phyloP scores from a whole-genome alignment of 2,329 filamentous ascomycete genomes.

The Calcarisporium arbuscula region DNA sequence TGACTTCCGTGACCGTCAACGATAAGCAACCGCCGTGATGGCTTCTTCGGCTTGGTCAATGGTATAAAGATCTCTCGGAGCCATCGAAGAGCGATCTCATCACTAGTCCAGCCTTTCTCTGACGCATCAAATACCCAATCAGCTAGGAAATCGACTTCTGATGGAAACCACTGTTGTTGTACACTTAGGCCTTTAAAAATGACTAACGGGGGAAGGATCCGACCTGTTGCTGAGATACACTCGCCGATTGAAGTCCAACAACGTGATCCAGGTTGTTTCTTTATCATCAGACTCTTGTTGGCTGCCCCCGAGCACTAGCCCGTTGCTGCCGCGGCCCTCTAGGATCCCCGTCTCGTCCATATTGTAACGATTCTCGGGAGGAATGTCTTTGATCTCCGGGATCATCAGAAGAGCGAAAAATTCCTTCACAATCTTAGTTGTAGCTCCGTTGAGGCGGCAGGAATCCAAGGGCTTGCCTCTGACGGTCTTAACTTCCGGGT shows the following conservation, averaged over 20 bases:
- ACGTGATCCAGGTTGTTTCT: slow-evolving; percentile 9
- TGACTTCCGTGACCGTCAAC: too few relatives aligned
- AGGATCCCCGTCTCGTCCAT: slow-evolving; percentile 10
- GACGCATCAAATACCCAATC: too few relatives aligned
- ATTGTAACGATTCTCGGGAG: slow-evolving; percentile 2
- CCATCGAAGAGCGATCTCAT: too few relatives aligned
- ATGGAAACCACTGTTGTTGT: too few relatives aligned
- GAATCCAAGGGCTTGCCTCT: slow-evolving; percentile 3
- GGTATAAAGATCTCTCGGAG: too few relatives aligned
- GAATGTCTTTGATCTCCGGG: not conserved
- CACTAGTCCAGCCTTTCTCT: too few relatives aligned
- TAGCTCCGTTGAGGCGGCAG: not conserved
- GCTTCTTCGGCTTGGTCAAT: too few relatives aligned
- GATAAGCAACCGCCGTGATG: too few relatives aligned
- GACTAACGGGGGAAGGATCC: too few relatives aligned
- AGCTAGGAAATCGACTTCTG: too few relatives aligned
- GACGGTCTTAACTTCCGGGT: slow-evolving; percentile 4
- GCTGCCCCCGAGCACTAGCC: slow-evolving; percentile 8
- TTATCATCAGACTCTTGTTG: slow-evolving; percentile 2
- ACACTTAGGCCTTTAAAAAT: too few relatives aligned
- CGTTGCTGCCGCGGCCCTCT: slow-evolving; percentile 4
- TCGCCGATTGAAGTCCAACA: slow-evolving; percentile 14
- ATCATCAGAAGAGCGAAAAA: not conserved
- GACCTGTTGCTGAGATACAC: slow-evolving; percentile 12
- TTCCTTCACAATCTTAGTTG: slow-evolving; percentile 2